Evolutionary conservation across 306 rosid species (phyloP), one percentile per base, ranked within the genome.

Genomic region (Abrus pulchellus): DNA sequence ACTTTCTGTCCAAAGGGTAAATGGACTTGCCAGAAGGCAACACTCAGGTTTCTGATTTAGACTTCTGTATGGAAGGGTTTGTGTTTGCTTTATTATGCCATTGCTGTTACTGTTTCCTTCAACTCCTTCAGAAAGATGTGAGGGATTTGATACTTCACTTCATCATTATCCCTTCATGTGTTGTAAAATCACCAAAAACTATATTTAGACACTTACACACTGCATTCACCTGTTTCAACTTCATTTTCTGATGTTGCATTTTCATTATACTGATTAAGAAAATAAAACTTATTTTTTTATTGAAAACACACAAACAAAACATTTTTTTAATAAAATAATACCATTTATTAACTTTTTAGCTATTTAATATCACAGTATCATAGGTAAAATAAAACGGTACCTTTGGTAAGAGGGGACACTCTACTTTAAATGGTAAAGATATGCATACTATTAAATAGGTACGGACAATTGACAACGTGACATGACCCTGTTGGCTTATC

Each of bases 91-190:
- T 86, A 75, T 75, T 54, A 82, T 79, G 79, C 77, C 84, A 79
- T 69, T 82, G 64, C 74, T 74, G 79, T 76, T n/a, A 55, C 73
- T 69, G 68, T 69, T 74, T 83, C 77, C 64, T 75, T 83, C 59
- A 56, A 72, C 55, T 61, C 44, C 50, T 20, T 20, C 27, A 74
- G 43, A 70, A 76, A 50, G 38, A 27, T 71, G 54, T 74, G 79
- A 73, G 67, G 66, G 68, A 79, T 85, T 49, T 75, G 86, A 83
- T 64, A 77, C 79, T 75, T 75, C 85, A 75, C 34, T 43, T 74
- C 80, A 79, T 80, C 30, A 6, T 41, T 79, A 86, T 83, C 87
- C 68, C 72, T 80, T 83, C 89, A 80, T 71, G 80, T 79, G 84
- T 20, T 68, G 20, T 80, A 79, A 56, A 57, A 80, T 83, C 75